Percentiles rank a stretch among this genome's conserved stretches.
Conservation (phyloP, 2,329 filamentous ascomycete species). For the Colletotrichum simmondsii region DNA sequence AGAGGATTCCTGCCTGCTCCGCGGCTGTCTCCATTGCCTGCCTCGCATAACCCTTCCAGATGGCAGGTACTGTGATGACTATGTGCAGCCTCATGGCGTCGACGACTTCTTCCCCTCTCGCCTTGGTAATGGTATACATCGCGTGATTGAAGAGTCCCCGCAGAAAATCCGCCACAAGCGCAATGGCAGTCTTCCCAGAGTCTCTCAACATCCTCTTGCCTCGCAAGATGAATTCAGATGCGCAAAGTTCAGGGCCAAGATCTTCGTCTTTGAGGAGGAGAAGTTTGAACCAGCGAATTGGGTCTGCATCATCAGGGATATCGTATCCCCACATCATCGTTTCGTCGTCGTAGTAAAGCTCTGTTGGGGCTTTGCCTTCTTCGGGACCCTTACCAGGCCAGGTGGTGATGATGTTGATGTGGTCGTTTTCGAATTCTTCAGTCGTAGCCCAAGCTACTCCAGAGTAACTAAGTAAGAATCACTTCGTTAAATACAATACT, state of each 20-base stretch:
- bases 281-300: conserved; percentile 54
- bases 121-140: conserved; percentile 39
- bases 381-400: conserved; percentile 42
- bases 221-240: conserved; percentile 36
- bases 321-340: conserved; percentile 45
- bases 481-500: no score
- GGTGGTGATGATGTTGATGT: conserved; percentile 43
- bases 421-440: conserved; percentile 33
- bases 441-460: conserved; percentile 52
- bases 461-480: conserved; percentile 43
- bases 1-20: conserved; percentile 48
- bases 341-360: conserved; percentile 37
- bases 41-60: conserved; percentile 54
- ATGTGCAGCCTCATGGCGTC: conserved; percentile 44
- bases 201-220: background rate
- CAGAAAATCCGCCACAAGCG: conserved; percentile 46
- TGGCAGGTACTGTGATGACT: conserved; percentile 55
- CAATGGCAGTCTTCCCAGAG: conserved; percentile 37
- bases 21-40: conserved; percentile 49
- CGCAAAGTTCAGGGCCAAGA: conserved; percentile 36
- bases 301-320: conserved; percentile 35
- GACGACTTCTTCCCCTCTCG: conserved; percentile 38
- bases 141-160: conserved; percentile 45
- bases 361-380: conserved; percentile 44
- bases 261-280: conserved; percentile 47